These are phyloP conservation scores for Saccharomyces hybrid DNA, from an alignment of 1,139 yeast genomes.

Conservation along the genomic window DNA sequence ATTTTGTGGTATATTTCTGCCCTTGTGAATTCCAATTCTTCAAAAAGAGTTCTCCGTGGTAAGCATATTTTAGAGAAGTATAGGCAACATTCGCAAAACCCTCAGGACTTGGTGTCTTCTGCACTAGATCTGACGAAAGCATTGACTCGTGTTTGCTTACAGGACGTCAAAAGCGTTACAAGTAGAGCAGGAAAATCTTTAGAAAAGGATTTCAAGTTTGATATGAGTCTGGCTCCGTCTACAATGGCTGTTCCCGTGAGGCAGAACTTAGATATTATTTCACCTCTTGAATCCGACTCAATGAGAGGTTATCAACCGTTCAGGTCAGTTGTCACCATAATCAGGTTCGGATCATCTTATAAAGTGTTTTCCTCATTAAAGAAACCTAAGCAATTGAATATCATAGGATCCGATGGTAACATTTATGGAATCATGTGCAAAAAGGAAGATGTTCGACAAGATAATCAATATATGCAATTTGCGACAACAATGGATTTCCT, in stretches of 20 bases:
- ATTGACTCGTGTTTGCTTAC: constrained; percentile 28
- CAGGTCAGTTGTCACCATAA: constrained; percentile 53
- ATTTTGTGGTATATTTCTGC: constrained; percentile 81
- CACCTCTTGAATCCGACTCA: constrained; percentile 47
- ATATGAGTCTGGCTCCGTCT: constrained; percentile 45
- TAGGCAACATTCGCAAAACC: constrained; percentile 13
- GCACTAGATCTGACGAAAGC: constrained; percentile 23
- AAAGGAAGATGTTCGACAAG: constrained; percentile 89
- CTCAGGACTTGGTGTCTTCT: constrained; percentile 11
- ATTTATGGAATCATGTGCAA: constrained; percentile 73
- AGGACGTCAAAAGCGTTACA: constrained; percentile 26
- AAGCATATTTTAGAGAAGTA: constrained; percentile 35
- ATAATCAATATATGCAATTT: constrained; percentile 88
- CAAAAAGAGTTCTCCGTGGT: constrained; percentile 50
- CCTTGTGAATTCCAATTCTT: constrained; percentile 60
- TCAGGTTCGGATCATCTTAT: constrained; percentile 36
- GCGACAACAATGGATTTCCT: constrained; percentile 80
- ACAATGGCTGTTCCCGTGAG: constrained; percentile 77
- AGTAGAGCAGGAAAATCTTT: constrained; percentile 33
- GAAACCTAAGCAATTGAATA: constrained; percentile 70
- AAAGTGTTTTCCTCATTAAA: constrained; percentile 75
- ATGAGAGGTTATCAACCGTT: constrained; percentile 45
- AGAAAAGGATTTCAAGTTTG: constrained; percentile 44
- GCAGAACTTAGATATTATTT: constrained; percentile 56
- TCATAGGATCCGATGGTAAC: constrained; percentile 72